These are phyloP conservation scores for Barbatosphaeria neglecta DNA, from an alignment of 495 filamentous ascomycete genomes.

Conservation along the genomic window DNA sequence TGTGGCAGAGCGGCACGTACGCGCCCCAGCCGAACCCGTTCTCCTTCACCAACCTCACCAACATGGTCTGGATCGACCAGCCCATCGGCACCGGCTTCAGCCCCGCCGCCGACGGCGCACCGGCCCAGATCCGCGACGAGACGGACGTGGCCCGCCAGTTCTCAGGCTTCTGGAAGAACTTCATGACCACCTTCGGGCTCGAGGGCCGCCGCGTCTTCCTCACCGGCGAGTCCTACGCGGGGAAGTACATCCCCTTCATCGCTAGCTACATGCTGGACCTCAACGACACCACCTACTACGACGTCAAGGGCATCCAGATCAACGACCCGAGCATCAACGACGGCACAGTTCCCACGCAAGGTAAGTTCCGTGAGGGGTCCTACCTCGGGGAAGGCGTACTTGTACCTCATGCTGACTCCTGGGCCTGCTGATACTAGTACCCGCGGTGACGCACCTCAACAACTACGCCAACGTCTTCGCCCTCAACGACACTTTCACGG, in stretches of 20 bases:
- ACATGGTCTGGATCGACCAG: constrained; percentile 66
- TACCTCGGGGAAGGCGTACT: no score
- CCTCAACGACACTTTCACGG: constrained; percentile 56
- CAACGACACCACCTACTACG: constrained; percentile 54
- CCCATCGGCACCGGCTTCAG: constrained; percentile 68
- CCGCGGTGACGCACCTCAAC: constrained; percentile 49
- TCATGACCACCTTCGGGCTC: constrained; percentile 54
- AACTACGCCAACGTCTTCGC: constrained; percentile 49
- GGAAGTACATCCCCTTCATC: constrained; percentile 71
- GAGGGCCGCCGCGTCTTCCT: constrained; percentile 55
- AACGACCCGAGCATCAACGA: constrained; percentile 55
- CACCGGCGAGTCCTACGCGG: constrained; percentile 62
- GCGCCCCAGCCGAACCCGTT: constrained; percentile 54
- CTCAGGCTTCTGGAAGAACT: constrained; percentile 58
- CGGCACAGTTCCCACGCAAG: constrained; percentile 23
- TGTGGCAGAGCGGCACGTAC: constrained; percentile 60
- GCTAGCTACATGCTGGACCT: constrained; percentile 60
- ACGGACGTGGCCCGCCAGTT: constrained; percentile 57
- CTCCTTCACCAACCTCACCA: constrained; percentile 63
- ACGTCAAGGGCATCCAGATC: constrained; percentile 56
- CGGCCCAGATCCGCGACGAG: constrained; percentile 49
- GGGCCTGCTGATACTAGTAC: constrained; percentile 24
- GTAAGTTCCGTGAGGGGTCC: no score
- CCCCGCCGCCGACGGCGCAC: constrained; percentile 28
- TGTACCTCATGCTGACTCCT: background rate